Conservation (phyloP, 345 rosid species). For the Populus deltoides region DNA sequence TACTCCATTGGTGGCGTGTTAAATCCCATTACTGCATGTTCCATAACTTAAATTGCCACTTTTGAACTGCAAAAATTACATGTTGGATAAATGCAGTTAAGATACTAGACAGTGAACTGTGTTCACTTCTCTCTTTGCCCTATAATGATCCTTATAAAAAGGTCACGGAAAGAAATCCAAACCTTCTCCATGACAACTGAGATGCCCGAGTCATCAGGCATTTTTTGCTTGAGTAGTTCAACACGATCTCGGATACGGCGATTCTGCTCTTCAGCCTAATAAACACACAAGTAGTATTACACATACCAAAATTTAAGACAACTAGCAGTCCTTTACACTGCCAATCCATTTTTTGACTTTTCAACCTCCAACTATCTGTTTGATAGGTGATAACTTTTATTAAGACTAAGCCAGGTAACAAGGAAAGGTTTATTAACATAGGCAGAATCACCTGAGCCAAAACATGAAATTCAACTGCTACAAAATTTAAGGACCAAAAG, state of each 20-base stretch:
- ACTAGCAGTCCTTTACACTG: background rate
- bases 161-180: background rate
- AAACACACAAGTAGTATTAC: background rate
- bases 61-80: constrained; percentile 40
- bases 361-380: too few species aligned
- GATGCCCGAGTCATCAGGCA: constrained; percentile 33
- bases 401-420: too few species aligned
- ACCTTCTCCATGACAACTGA: constrained; percentile 47
- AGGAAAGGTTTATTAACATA: too few species aligned
- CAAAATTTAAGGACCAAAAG: too few species aligned
- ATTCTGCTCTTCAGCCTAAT: constrained; percentile 64
- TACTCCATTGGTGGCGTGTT: background rate
- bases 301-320: background rate
- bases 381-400: too few species aligned
- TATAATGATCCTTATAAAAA: background rate
- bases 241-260: constrained; percentile 35
- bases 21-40: constrained; percentile 13
- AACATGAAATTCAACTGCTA: too few species aligned
- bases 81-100: too few species aligned
- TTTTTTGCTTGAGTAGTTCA: constrained; percentile 41
- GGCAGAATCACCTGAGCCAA: too few species aligned
- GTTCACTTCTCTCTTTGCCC: background rate
- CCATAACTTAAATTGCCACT: constrained; percentile 27
- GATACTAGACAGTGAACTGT: too few species aligned
- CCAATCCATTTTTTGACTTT: too few species aligned